Evolutionary conservation across 345 rosid species (phyloP).

Genomic region (Gossypium bickii): DNA sequence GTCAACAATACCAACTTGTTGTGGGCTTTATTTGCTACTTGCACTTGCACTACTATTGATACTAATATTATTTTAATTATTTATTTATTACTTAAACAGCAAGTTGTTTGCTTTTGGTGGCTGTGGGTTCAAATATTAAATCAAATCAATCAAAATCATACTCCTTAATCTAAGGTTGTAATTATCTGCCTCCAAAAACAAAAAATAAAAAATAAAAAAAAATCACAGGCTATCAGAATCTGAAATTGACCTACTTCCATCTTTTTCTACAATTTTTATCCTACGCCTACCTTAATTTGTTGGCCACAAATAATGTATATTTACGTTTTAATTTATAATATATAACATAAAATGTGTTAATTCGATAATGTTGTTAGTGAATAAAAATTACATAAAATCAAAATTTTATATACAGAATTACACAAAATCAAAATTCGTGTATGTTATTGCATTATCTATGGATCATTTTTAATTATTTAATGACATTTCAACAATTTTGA

Average conservation of each 20-base stretch:
- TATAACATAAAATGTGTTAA: fast-evolving
- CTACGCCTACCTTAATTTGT: background rate
- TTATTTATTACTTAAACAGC: background rate
- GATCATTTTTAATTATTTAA: too few relatives aligned
- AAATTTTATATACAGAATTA: fast-evolving
- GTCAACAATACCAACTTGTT: background rate
- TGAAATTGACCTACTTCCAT: background rate
- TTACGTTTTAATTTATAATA: too few relatives aligned
- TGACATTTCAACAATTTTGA: too few relatives aligned
- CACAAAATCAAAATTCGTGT: too few relatives aligned
- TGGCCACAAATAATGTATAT: background rate
- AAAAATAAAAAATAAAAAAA: too few relatives aligned
- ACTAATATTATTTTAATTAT: too few relatives aligned
- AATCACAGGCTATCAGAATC: background rate
- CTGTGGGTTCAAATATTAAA: background rate
- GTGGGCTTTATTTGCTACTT: background rate
- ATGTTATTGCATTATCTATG: too few relatives aligned
- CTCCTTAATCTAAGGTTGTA: background rate
- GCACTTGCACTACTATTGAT: background rate
- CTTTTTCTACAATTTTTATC: background rate
- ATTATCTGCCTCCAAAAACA: background rate
- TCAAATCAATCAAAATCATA: background rate
- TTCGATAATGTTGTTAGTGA: too few relatives aligned
- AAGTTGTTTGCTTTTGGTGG: background rate
- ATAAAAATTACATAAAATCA: too few relatives aligned